phyloP scores from a whole-genome alignment of 75 land plant species.

The Cryptomeria japonica region DNA sequence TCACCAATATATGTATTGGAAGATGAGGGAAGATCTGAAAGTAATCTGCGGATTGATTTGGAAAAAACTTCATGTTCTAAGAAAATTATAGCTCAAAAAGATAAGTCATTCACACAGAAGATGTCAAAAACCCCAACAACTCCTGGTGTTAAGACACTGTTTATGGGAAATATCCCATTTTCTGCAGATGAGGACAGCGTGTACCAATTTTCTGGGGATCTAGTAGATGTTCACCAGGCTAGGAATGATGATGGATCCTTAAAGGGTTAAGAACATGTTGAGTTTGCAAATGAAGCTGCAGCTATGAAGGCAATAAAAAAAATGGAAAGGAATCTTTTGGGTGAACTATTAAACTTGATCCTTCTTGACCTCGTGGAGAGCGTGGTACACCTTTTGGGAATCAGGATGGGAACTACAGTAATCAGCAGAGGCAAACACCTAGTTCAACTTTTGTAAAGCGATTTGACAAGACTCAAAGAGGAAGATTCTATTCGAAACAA shows the following conservation, averaged over 20 bases:
- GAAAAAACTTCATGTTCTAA: conserved; percentile 9
- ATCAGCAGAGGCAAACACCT: conserved; percentile 30
- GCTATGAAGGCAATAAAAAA: conserved; percentile 71
- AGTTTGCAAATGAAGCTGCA: conserved; percentile 62
- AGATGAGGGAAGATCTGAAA: too few relatives aligned
- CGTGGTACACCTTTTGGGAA: not conserved
- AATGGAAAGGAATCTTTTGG: conserved; percentile 54
- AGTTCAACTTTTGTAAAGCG: too few relatives aligned
- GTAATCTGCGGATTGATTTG: too few relatives aligned
- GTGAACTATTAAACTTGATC: conserved; percentile 61
- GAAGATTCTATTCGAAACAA: too few relatives aligned
- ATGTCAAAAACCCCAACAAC: not conserved
- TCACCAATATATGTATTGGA: too few relatives aligned
- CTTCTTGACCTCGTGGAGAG: conserved; percentile 32
- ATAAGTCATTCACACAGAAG: too few relatives aligned
- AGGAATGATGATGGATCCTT: conserved; percentile 38
- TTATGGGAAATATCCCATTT: conserved; percentile 71
- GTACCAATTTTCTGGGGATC: conserved; percentile 85
- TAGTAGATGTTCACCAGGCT: conserved; percentile 65
- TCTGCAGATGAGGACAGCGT: conserved; percentile 39
- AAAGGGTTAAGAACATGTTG: conserved; percentile 84
- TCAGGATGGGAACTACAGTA: conserved; percentile 19
- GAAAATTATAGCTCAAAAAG: conserved; percentile 41
- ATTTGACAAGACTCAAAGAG: too few relatives aligned
- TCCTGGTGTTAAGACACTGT: conserved; percentile 66